A percentile compares a stretch with the other conserved stretches of the same genome.
Conservation (phyloP, 805 yeast genomes). For the Maudiozyma turicensis region DNA sequence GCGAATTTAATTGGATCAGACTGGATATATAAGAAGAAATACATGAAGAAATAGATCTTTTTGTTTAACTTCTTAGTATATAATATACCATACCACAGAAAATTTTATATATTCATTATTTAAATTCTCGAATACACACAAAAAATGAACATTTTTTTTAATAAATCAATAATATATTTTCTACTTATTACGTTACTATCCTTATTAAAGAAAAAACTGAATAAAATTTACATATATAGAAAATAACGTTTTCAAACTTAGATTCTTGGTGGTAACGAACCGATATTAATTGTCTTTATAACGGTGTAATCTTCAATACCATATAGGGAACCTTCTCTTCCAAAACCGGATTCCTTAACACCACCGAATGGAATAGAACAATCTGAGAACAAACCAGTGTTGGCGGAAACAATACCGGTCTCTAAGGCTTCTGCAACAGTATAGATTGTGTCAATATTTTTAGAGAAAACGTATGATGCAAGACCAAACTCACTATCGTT, state of each 20-base stretch:
- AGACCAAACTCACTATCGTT: constrained; percentile 49
- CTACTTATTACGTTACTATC: background rate
- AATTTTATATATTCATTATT: background rate
- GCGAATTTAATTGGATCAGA: constrained; percentile 54
- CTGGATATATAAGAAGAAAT: constrained; percentile 70
- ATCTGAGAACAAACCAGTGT: constrained; percentile 49
- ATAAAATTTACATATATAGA: background rate
- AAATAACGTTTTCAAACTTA: background rate
- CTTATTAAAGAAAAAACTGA: background rate
- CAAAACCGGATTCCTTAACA: constrained; percentile 57
- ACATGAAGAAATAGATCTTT: constrained; percentile 25
- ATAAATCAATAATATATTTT: background rate
- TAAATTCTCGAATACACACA: background rate
- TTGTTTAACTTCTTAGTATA: too few relatives aligned
- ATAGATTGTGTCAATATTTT: constrained; percentile 40
- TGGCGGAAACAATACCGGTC: constrained; percentile 57
- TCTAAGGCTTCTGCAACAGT: constrained; percentile 48
- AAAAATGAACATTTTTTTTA: background rate
- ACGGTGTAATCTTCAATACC: constrained; percentile 55
- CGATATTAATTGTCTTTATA: constrained; percentile 42
- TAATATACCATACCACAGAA: background rate
- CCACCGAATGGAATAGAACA: constrained; percentile 55
- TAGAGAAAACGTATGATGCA: constrained; percentile 50
- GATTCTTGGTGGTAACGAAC: constrained; percentile 20
- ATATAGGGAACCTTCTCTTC: constrained; percentile 56